Conservation (phyloP, 768 basidiomycete species). For the Galerina sulciceps region DNA sequence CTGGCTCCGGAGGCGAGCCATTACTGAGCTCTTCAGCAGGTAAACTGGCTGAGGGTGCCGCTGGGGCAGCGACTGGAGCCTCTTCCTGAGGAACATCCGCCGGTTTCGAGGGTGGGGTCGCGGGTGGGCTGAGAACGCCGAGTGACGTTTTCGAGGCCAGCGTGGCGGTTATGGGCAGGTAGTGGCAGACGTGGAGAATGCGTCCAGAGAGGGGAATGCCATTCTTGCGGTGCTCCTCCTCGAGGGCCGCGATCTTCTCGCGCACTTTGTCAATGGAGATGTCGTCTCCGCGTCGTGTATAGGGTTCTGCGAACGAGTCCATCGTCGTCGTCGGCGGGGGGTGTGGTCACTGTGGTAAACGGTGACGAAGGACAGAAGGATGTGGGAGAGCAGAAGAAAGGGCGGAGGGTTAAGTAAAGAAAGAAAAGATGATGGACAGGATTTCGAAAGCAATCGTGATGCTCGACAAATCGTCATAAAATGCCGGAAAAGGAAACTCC, state of each 20-base stretch:
- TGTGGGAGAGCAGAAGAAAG: conserved; percentile 7
- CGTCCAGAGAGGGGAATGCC: conserved; percentile 82
- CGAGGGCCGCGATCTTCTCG: conserved; percentile 70
- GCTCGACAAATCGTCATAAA: conserved; percentile 30
- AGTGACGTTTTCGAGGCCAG: conserved; percentile 42
- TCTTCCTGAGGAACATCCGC: conserved; percentile 43
- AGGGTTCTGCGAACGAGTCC: conserved; percentile 78
- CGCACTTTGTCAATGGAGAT: conserved; percentile 76
- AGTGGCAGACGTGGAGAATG: conserved; percentile 91
- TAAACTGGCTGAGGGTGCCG: too few species aligned
- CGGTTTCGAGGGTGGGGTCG: conserved; percentile 70
- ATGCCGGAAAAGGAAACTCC: conserved; percentile 20
- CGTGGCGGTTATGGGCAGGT: conserved; percentile 79
- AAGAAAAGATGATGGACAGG: conserved; percentile 6
- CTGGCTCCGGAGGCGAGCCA: conserved; percentile 12
- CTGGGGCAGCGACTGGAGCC: conserved; percentile 7
- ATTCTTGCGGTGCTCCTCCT: conserved; percentile 69
- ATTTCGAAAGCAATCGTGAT: conserved; percentile 22
- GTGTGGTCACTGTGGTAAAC: not conserved
- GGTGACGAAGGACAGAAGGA: not conserved
- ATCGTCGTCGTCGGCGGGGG: conserved; percentile 25
- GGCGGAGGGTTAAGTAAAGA: conserved; percentile 11
- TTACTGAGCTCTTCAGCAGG: conserved; percentile 11
- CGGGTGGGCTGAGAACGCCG: conserved; percentile 72
- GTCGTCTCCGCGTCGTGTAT: conserved; percentile 66